phyloP scores from a whole-genome alignment of 2,329 filamentous ascomycete genomes.

The Penicillium sp. region DNA sequence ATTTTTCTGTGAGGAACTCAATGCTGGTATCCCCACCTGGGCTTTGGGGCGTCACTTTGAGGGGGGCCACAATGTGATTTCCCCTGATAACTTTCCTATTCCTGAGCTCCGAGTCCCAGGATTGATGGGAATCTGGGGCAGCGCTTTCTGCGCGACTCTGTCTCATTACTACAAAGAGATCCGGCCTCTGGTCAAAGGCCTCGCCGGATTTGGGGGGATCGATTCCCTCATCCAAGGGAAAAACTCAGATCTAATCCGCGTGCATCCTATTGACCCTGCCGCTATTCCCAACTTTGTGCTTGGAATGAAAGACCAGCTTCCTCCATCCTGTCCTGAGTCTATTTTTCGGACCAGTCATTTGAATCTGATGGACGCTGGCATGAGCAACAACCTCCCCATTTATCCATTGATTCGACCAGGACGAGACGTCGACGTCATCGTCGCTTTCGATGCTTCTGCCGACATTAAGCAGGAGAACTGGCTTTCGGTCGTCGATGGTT shows the following conservation, averaged over 20 bases:
- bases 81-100: conserved; percentile 61
- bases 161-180: conserved; percentile 96
- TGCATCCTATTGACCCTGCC: conserved; percentile 91
- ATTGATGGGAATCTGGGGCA: conserved; percentile 91
- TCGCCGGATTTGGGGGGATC: conserved; percentile 69
- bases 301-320: conserved; percentile 70
- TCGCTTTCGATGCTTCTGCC: conserved; percentile 91
- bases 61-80: conserved; percentile 60
- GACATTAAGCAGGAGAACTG: conserved; percentile 94
- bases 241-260: conserved; percentile 78
- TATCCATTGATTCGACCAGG: conserved; percentile 89
- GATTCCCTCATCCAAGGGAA: conserved; percentile 78
- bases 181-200: conserved; percentile 68
- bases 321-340: conserved; percentile 69
- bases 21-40: conserved; percentile 91
- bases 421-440: conserved; percentile 78
- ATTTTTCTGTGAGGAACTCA: conserved; percentile 88
- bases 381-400: conserved; percentile 96
- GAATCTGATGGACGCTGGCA: conserved; percentile 91
- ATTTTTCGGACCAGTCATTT: conserved; percentile 67
- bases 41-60: conserved; percentile 79
- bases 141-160: conserved; percentile 90
- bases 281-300: conserved; percentile 84
- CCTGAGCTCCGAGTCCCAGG: conserved; percentile 81
- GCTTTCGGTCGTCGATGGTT: conserved; percentile 88